phyloP scores from a whole-genome alignment of 352 stramenopile species.

The Phytopythium kandeliae region DNA sequence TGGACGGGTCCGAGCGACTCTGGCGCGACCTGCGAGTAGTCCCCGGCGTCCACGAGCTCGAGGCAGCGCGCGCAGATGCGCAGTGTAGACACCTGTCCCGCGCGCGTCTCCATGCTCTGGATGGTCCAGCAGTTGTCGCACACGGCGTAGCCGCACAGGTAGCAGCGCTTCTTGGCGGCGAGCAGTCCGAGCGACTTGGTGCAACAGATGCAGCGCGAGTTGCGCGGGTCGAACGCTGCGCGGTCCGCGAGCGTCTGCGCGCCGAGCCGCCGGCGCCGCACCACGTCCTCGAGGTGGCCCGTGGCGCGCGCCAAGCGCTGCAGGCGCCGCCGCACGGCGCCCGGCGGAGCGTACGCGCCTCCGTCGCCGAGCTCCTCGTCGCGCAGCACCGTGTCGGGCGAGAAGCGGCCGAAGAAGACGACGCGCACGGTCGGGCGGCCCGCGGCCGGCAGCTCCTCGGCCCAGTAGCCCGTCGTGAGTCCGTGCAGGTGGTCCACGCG shows the following conservation, averaged over 20 bases:
- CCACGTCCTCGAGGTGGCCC: conserved; percentile 31
- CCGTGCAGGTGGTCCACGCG: conserved; percentile 31
- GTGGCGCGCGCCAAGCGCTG: conserved; percentile 32
- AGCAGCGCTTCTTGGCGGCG: conserved; percentile 28
- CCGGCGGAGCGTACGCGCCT: conserved; percentile 3
- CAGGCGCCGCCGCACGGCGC: conserved; percentile 21
- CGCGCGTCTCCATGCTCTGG: conserved; percentile 22
- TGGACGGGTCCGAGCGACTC: conserved; percentile 15
- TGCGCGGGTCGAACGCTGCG: conserved; percentile 35
- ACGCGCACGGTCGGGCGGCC: conserved; percentile 26
- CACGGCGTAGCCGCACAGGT: conserved; percentile 32
- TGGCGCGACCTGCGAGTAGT: conserved; percentile 40
- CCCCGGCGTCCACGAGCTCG: conserved; percentile 40
- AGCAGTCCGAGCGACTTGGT: conserved; percentile 35
- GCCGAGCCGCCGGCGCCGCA: conserved; percentile 51
- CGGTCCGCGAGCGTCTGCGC: conserved; percentile 46
- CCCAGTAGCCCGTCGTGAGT: conserved; percentile 23
- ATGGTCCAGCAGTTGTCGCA: conserved; percentile 35
- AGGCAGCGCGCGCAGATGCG: conserved; percentile 45
- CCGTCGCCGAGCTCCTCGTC: conserved; percentile 10
- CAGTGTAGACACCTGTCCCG: conserved; percentile 28
- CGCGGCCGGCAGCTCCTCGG: conserved; percentile 22
- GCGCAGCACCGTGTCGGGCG: conserved; percentile 6
- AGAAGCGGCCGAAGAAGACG: conserved; percentile 31
- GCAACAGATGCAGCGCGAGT: conserved; percentile 53